A percentile compares a stretch with the other conserved stretches of the same genome.
phyloP scores from a whole-genome alignment of 140 eudicot species.

The Anethum foeniculum region DNA sequence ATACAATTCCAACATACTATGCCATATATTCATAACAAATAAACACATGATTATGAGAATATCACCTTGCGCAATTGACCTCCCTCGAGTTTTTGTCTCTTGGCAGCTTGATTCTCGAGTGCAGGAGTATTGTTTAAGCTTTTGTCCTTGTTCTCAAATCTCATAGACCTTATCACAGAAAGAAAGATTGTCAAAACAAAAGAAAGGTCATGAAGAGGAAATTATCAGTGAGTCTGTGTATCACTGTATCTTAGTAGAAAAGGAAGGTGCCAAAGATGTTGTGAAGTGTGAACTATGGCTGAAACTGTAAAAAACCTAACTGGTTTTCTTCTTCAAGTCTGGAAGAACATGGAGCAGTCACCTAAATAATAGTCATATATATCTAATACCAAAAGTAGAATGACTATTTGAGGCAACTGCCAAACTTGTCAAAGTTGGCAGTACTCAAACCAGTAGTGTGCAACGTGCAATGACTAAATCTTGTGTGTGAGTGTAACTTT shows the following conservation, averaged over 20 bases:
- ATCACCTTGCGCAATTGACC: slow-evolving; percentile 79
- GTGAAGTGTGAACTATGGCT: not conserved
- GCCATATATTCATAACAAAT: not conserved
- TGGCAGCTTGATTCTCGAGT: slow-evolving; percentile 77
- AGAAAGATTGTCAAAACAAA: not conserved
- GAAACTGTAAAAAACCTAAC: not conserved
- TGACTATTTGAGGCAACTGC: not conserved
- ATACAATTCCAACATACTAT: not conserved
- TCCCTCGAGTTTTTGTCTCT: slow-evolving; percentile 94
- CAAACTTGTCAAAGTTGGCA: not conserved
- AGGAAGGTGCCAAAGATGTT: not conserved
- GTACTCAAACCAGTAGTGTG: not conserved
- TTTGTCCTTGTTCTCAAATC: slow-evolving; percentile 32
- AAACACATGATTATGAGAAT: not conserved
- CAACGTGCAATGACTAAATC: not conserved
- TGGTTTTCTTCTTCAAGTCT: not conserved
- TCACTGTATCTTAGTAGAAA: not conserved
- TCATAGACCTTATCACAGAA: slow-evolving; percentile 38
- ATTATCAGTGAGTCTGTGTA: not conserved
- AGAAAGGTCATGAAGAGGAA: not conserved
- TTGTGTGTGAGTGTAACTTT: not conserved
- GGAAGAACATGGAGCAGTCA: not conserved
- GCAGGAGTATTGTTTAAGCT: slow-evolving; percentile 26
- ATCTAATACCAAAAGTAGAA: not conserved
- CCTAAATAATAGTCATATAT: not conserved